Evolutionary conservation across 257 asterid species (phyloP), one percentile per base, ranked within the genome.

Genomic region (Salvia splendens): DNA sequence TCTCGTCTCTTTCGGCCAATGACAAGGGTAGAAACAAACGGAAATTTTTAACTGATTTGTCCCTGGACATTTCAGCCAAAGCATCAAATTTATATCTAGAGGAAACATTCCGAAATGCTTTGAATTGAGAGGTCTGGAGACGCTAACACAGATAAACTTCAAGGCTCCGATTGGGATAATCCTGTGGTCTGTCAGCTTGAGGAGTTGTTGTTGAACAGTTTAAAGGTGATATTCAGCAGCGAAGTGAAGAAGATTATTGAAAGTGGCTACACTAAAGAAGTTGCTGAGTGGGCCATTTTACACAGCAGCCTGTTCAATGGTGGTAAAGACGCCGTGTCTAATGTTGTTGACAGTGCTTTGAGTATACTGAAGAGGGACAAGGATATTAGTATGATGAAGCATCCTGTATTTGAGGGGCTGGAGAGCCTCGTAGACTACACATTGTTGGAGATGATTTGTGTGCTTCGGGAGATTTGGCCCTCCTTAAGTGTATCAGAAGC

Each of bases 361-460:
- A 77, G 83, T 52, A 71, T 86, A 58, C 64, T 89, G 56, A 73
- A 77, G 68, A 72, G 71, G 62, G 81, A 71, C 75, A 76, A 81
- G 73, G 83, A 77, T 67, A 24, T 71, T 4, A 75, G 61, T 51
- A 65, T 67, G 14, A 68, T 79, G 2, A 74, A 69, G 75, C 69
- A 62, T 53, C 64, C 77, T 6, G 63, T 77, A 5, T 88, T 93
- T 56, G 76, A 75, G 20, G 83, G 83, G 51, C 72, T 93, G 42
- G 80, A 76, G 61, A 77, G 66, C 73, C 75, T 90, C 43, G 95
- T 84, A 5, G 79, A 81, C 48, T 90, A 82, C 74, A 85, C 88
- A 1, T 67, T 93, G 56, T 67, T 86, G 36, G 99, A 93, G 84
- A 93, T 93, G 97, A 63, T 90, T 62, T 79, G 78, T 40, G 88